A percentile compares a stretch with the other conserved stretches of the same genome.
Evolutionary conservation across 2,329 filamentous ascomycete genomes (phyloP).

Genomic region (Dothideomycetidae sp.): DNA sequence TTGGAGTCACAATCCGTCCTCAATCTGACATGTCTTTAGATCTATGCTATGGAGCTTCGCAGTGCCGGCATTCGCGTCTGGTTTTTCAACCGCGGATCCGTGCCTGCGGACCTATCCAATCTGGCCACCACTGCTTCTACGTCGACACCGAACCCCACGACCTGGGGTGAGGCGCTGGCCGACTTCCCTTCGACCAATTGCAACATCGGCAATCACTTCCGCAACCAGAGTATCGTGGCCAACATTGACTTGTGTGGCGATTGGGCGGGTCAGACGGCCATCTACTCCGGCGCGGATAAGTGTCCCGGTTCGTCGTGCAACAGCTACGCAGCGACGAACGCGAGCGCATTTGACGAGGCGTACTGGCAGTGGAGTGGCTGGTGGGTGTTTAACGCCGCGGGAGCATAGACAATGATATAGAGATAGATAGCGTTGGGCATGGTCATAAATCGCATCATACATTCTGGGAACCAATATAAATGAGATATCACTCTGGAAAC

Average conservation of each 20-base stretch:
- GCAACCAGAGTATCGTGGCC: constrained; percentile 26
- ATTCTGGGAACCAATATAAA: no score
- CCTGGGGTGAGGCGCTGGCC: constrained; percentile 42
- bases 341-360: constrained; percentile 20
- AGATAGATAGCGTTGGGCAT: no score
- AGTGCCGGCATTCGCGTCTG: constrained; percentile 42
- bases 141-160: constrained; percentile 49
- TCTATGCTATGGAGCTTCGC: constrained; percentile 47
- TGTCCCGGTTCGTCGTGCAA: constrained; percentile 22
- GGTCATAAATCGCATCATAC: no score
- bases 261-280: constrained; percentile 20
- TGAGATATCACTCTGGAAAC: no score
- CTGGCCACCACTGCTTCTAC: constrained; percentile 42
- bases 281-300: constrained; percentile 17
- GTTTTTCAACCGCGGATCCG: constrained; percentile 23
- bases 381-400: not conserved
- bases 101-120: constrained; percentile 29
- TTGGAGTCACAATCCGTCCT: constrained; percentile 23
- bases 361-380: constrained; percentile 23
- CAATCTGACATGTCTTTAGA: constrained; percentile 8
- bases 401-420: not conserved
- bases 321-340: constrained; percentile 22
- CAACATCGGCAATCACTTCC: constrained; percentile 24
- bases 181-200: constrained; percentile 49
- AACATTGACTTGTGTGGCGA: constrained; percentile 29